Conservation (phyloP, 73 alveolate genomes). For the Uronychia binucleata region DNA sequence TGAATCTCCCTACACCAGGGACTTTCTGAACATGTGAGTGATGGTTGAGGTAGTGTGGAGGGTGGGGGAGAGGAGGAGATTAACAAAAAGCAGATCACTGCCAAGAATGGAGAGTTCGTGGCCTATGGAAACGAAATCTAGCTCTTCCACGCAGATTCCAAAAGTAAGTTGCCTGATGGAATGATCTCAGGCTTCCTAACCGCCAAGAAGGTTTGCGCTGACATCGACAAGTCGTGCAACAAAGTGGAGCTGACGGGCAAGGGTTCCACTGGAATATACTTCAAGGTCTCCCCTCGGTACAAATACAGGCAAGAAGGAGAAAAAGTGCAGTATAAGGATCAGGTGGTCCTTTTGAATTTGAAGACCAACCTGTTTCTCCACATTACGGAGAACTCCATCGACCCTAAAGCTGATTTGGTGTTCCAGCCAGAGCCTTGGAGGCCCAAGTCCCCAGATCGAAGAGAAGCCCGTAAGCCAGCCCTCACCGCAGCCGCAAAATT, state of each 20-base stretch:
- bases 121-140: slow-evolving; percentile 62
- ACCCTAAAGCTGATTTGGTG: neutral
- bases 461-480: slow-evolving; percentile 37
- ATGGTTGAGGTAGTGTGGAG: too few relatives aligned
- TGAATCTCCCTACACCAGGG: too few relatives aligned
- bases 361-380: slow-evolving; percentile 49
- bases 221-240: slow-evolving; percentile 49
- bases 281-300: slow-evolving; percentile 38
- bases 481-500: slow-evolving; percentile 21
- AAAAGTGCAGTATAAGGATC: slow-evolving; percentile 51
- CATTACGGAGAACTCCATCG: slow-evolving; percentile 32
- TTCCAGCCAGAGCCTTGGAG: slow-evolving; percentile 16
- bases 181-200: slow-evolving; percentile 13
- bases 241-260: slow-evolving; percentile 42
- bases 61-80: slow-evolving; percentile 39
- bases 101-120: slow-evolving; percentile 54
- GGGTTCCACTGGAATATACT: slow-evolving; percentile 22
- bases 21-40: too few relatives aligned
- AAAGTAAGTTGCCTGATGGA: slow-evolving; percentile 1
- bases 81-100: slow-evolving; percentile 11
- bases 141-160: slow-evolving; percentile 48
- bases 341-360: slow-evolving; percentile 48
- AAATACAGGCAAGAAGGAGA: slow-evolving; percentile 77
- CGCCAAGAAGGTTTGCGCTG: slow-evolving; percentile 56
- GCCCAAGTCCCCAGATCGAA: slow-evolving; percentile 47